A percentile compares a stretch with the other conserved stretches of the same genome.
These are phyloP conservation scores for Trichoderma polysporum DNA, from an alignment of 2,329 filamentous ascomycete genomes.

Conservation along the genomic window DNA sequence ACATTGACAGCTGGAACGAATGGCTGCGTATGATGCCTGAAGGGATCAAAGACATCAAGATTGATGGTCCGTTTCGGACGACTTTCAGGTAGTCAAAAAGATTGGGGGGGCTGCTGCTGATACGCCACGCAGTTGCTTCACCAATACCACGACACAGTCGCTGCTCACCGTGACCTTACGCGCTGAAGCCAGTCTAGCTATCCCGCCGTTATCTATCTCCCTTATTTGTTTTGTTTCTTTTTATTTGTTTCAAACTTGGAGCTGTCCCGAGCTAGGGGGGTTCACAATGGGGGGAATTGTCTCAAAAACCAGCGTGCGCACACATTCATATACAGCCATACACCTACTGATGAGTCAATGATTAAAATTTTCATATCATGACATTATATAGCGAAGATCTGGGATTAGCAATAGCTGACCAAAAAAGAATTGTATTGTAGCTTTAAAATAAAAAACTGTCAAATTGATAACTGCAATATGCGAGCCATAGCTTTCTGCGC, in stretches of 20 bases:
- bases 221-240: constrained; percentile 7
- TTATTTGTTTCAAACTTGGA: constrained; percentile 5
- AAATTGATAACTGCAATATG: background rate
- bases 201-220: background rate
- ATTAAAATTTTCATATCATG: constrained; percentile 26
- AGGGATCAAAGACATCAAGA: constrained; percentile 54
- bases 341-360: constrained; percentile 27
- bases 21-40: constrained; percentile 60
- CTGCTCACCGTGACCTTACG: background rate
- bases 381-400: constrained; percentile 17
- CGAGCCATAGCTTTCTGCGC: background rate
- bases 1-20: constrained; percentile 56
- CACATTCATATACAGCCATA: background rate
- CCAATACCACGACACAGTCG: background rate
- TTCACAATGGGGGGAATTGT: background rate
- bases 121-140: background rate
- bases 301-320: background rate
- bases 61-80: constrained; percentile 49
- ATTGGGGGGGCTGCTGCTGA: background rate
- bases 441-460: background rate
- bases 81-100: constrained; percentile 25
- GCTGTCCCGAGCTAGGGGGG: background rate
- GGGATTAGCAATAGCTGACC: constrained; percentile 11
- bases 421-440: background rate
- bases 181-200: background rate